A percentile compares a stretch with the other conserved stretches of the same genome.
phyloP scores from a whole-genome alignment of 192 early-diverging fungal genomes.

The Rhizophagus prolifer region DNA sequence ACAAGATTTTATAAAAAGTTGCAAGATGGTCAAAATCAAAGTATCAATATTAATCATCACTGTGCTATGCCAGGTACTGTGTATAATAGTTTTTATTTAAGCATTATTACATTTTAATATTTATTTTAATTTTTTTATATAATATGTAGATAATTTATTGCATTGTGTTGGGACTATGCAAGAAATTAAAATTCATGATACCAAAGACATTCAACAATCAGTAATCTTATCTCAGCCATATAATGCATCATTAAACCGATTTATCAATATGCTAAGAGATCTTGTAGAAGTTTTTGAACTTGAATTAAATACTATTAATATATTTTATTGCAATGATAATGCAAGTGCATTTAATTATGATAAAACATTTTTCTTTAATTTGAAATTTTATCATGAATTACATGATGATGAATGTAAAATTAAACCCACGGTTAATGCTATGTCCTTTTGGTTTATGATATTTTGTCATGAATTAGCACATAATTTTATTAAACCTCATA shows the following conservation, averaged over 20 bases:
- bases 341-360: slow-evolving; percentile 81
- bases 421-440: slow-evolving; percentile 31
- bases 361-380: slow-evolving; percentile 79
- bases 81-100: too few species aligned
- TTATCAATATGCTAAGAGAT: slow-evolving; percentile 41
- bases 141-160: slow-evolving; percentile 32
- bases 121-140: too few species aligned
- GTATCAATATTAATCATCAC: slow-evolving; percentile 34
- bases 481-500: slow-evolving; percentile 69
- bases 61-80: slow-evolving; percentile 52
- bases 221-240: slow-evolving; percentile 42
- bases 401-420: slow-evolving; percentile 48
- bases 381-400: slow-evolving; percentile 70
- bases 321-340: slow-evolving; percentile 68
- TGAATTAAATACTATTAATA: slow-evolving; percentile 53
- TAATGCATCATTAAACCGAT: slow-evolving; percentile 36
- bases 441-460: slow-evolving; percentile 84
- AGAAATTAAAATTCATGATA: slow-evolving; percentile 37
- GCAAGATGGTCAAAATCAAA: slow-evolving; percentile 32
- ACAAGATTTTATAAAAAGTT: slow-evolving; percentile 31
- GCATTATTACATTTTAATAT: too few species aligned
- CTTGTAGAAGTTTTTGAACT: slow-evolving; percentile 68
- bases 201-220: slow-evolving; percentile 19
- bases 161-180: slow-evolving; percentile 41
- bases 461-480: slow-evolving; percentile 84